These are phyloP conservation scores for Metschnikowia bowlesiae DNA, from an alignment of 805 yeast species.

Conservation along the genomic window DNA sequence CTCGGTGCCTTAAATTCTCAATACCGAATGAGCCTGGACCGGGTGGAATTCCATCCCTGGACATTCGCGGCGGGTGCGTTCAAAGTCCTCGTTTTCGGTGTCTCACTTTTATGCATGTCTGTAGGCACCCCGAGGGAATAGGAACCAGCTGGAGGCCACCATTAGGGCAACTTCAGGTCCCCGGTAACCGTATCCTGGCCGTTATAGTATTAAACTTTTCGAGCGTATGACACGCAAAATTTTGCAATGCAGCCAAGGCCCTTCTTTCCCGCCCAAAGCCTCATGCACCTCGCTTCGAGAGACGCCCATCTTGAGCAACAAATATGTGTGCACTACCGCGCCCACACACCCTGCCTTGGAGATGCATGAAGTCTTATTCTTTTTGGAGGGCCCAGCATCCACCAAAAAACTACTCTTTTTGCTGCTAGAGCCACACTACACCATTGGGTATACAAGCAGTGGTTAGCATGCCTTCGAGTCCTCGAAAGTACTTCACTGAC, in stretches of 20 bases:
- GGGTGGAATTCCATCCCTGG: background rate
- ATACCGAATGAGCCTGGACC: background rate
- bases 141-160: background rate
- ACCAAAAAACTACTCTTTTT: background rate
- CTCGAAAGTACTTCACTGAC: background rate
- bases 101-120: background rate
- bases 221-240: background rate
- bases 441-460: background rate
- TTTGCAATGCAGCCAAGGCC: background rate
- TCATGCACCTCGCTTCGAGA: background rate
- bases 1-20: background rate
- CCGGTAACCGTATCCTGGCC: too few species aligned
- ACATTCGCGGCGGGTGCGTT: background rate
- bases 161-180: background rate
- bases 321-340: conserved; percentile 1
- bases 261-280: background rate
- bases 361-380: background rate
- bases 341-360: background rate
- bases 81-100: background rate
- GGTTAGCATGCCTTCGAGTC: background rate
- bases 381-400: background rate
- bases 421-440: background rate
- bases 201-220: too few species aligned
- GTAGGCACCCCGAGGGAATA: background rate
- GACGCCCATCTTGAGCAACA: conserved; percentile 4